These are phyloP conservation scores for Rhizomucor miehei DNA, from an alignment of 371 early-diverging fungal genomes.

Conservation along the genomic window DNA sequence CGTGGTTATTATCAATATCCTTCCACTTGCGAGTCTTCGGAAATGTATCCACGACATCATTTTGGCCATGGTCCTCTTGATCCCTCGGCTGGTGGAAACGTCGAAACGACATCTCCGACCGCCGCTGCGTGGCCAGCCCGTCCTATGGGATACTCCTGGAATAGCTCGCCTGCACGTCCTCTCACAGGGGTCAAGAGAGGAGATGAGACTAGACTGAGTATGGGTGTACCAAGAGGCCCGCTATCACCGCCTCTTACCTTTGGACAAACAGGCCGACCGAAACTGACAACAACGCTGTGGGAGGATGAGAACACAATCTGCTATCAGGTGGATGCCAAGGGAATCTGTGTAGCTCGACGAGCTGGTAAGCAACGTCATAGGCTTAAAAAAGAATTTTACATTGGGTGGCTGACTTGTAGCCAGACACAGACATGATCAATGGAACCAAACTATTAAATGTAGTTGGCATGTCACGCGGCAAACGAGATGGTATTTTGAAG, in stretches of 20 bases:
- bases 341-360: slow-evolving; percentile 75
- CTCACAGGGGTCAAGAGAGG: slow-evolving; percentile 4
- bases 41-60: too few relatives aligned
- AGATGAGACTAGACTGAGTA: neutral
- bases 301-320: slow-evolving; percentile 78
- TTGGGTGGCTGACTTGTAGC: neutral
- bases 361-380: slow-evolving; percentile 46
- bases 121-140: neutral
- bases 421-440: slow-evolving; percentile 72
- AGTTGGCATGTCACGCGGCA: slow-evolving; percentile 76
- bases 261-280: slow-evolving; percentile 29
- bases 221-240: neutral
- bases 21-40: too few relatives aligned
- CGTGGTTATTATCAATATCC: too few relatives aligned
- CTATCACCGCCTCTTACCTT: slow-evolving; percentile 2
- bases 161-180: slow-evolving; percentile 5
- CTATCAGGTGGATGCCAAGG: slow-evolving; percentile 75
- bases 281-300: slow-evolving; percentile 75
- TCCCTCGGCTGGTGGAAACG: too few relatives aligned
- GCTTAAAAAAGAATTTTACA: neutral
- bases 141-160: slow-evolving; percentile 7
- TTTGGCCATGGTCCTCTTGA: too few relatives aligned
- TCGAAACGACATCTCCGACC: too few relatives aligned
- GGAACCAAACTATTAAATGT: slow-evolving; percentile 79
- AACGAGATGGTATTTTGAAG: slow-evolving; percentile 76